Conservation (phyloP, 2,329 filamentous ascomycete species). For the Alternaria longipes region DNA sequence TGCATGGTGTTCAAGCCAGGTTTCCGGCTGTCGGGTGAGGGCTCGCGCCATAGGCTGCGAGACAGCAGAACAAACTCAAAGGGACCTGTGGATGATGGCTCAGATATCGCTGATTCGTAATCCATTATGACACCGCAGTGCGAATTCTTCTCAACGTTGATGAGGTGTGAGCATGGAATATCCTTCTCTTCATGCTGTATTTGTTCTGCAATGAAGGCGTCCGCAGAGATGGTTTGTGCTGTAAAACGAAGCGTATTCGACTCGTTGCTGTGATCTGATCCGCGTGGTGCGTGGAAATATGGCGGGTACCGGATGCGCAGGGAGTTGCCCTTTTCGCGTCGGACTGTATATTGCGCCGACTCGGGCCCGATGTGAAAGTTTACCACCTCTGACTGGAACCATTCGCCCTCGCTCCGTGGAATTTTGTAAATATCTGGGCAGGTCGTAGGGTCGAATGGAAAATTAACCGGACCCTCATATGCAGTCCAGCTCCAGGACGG, state of each 20-base stretch:
- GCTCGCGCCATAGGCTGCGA: conserved; percentile 36
- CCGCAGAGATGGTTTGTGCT: conserved; percentile 35
- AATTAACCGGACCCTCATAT: conserved; percentile 39
- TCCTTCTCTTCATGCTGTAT: conserved; percentile 29
- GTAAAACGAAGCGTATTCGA: conserved; percentile 40
- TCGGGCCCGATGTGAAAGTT: conserved; percentile 39
- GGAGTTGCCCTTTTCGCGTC: conserved; percentile 34
- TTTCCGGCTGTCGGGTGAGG: conserved; percentile 20
- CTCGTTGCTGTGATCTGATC: conserved; percentile 25
- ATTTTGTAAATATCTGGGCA: conserved; percentile 39
- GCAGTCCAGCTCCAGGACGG: conserved; percentile 48
- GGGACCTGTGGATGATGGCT: conserved; percentile 27
- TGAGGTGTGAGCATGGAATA: conserved; percentile 40
- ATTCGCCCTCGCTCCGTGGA: conserved; percentile 31
- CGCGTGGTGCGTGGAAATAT: conserved; percentile 37
- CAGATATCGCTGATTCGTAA: conserved; percentile 32
- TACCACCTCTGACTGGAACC: conserved; percentile 42
- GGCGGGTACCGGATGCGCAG: conserved; percentile 39
- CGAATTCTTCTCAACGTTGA: conserved; percentile 32
- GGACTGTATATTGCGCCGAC: conserved; percentile 37
- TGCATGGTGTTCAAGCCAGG: conserved; percentile 33
- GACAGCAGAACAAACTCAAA: conserved; percentile 45
- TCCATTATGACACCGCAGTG: conserved; percentile 44
- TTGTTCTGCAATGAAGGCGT: conserved; percentile 38
- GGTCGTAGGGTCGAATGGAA: conserved; percentile 47